Evolutionary conservation across 164 flowering plant genomes (phyloP).

Genomic region (Magnolia kwangsiensis): DNA sequence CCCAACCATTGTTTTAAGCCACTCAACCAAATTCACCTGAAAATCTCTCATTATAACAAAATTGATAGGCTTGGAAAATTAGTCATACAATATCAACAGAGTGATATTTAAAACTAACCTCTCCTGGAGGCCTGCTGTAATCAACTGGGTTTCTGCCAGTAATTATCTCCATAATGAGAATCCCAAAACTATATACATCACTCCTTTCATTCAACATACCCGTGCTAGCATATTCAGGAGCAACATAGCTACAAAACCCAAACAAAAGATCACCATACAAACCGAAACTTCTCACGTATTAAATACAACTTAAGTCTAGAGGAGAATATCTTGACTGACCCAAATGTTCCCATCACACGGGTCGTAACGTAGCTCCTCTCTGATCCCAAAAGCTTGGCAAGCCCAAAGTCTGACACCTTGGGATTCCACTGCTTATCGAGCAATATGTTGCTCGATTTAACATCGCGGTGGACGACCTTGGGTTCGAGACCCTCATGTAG

Average conservation of each 20-base stretch:
- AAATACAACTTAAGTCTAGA: background rate
- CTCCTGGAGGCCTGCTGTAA: conserved; percentile 76
- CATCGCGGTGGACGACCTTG: conserved; percentile 87
- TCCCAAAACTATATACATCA: conserved; percentile 85
- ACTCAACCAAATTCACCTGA: conserved; percentile 82
- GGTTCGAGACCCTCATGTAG: conserved; percentile 93
- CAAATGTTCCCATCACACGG: conserved; percentile 94
- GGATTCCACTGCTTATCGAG: conserved; percentile 78
- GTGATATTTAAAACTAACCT: conserved; percentile 40
- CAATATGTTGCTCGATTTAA: conserved; percentile 83
- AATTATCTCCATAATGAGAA: conserved; percentile 84
- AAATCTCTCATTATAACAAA: conserved; percentile 3
- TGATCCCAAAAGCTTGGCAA: conserved; percentile 80
- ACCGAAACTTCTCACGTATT: background rate
- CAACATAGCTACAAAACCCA: conserved; percentile 60
- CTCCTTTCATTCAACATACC: conserved; percentile 90
- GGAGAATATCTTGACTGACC: conserved; percentile 30
- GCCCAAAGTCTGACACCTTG: conserved; percentile 86
- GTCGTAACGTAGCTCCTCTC: conserved; percentile 82
- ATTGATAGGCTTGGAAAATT: background rate
- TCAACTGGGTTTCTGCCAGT: conserved; percentile 88
- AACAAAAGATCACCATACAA: conserved; percentile 1
- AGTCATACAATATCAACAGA: background rate
- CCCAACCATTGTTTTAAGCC: conserved; percentile 79
- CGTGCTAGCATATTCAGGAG: conserved; percentile 90